Evolutionary conservation across 805 yeast genomes (phyloP).

Genomic region (Schwanniomyces yamadae): DNA sequence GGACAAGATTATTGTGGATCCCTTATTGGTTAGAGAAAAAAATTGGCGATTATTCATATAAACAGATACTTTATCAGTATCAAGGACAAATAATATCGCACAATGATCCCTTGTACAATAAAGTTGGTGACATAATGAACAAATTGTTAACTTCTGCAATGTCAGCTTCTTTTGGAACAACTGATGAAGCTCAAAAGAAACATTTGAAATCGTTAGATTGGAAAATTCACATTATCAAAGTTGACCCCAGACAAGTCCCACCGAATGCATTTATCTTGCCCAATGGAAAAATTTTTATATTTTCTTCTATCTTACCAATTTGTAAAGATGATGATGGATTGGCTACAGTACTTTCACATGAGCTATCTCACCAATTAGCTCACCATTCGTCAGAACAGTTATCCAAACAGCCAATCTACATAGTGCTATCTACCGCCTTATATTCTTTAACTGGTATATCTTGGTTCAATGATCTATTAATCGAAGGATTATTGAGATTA

Average conservation of each 20-base stretch:
- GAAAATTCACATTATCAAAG: slow-evolving; percentile 68
- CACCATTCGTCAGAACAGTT: slow-evolving; percentile 86
- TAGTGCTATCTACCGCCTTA: slow-evolving; percentile 50
- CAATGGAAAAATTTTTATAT: slow-evolving; percentile 93
- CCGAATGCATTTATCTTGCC: slow-evolving; percentile 98
- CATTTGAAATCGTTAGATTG: slow-evolving; percentile 53
- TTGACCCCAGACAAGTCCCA: slow-evolving; percentile 65
- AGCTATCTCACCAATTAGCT: slow-evolving; percentile 90
- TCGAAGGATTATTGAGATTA: slow-evolving; percentile 61
- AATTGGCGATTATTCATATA: slow-evolving; percentile 65
- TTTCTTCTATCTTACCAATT: slow-evolving; percentile 72
- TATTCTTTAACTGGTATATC: slow-evolving; percentile 63
- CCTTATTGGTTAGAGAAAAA: slow-evolving; percentile 61
- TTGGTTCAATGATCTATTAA: slow-evolving; percentile 48
- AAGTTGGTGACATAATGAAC: slow-evolving; percentile 62
- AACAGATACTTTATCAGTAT: slow-evolving; percentile 57
- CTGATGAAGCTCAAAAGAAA: slow-evolving; percentile 32
- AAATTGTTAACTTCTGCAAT: slow-evolving; percentile 61
- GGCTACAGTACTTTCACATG: slow-evolving; percentile 95
- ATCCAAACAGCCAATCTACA: slow-evolving; percentile 72
- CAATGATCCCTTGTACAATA: slow-evolving; percentile 55
- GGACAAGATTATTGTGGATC: slow-evolving; percentile 70
- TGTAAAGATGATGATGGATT: slow-evolving; percentile 83
- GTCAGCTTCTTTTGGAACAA: slow-evolving; percentile 18
- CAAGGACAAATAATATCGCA: slow-evolving; percentile 55